phyloP scores from a whole-genome alignment of 208 protist species.

The Trypanosoma platydactyli region DNA sequence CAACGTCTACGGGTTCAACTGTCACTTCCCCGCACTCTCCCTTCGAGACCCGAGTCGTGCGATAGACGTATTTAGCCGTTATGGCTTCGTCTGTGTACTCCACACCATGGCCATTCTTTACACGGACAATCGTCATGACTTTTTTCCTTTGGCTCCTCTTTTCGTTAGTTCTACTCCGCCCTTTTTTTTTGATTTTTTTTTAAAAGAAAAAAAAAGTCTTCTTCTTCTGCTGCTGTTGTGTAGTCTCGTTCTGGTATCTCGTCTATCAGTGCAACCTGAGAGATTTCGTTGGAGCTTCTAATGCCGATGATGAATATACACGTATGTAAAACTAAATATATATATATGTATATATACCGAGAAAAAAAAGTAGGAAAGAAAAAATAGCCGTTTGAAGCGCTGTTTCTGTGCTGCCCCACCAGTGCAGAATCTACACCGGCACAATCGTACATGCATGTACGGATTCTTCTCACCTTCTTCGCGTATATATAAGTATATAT shows the following conservation, averaged over 20 bases:
- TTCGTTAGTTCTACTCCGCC: neutral
- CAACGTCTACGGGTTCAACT: constrained; percentile 65
- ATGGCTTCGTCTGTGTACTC: constrained; percentile 82
- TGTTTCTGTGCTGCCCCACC: too few relatives aligned
- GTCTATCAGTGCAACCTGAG: too few relatives aligned
- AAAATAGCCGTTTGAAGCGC: too few relatives aligned
- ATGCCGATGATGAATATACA: too few relatives aligned
- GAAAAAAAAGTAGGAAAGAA: too few relatives aligned
- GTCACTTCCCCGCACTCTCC: constrained; percentile 40
- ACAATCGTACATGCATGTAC: too few relatives aligned
- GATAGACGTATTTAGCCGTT: constrained; percentile 82
- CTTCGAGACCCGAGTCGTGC: constrained; percentile 61
- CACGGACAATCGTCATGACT: constrained; percentile 44
- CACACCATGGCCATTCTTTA: constrained; percentile 53
- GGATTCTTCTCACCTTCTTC: neutral
- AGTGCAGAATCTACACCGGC: too few relatives aligned
- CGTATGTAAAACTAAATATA: neutral
- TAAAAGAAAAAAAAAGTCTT: too few relatives aligned
- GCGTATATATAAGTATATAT: neutral
- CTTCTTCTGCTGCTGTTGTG: constrained; percentile 1
- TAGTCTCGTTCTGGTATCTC: too few relatives aligned
- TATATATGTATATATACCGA: neutral
- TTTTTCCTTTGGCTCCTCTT: constrained; percentile 2
- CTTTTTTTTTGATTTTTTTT: neutral
- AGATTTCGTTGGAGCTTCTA: too few relatives aligned